Percentiles rank a stretch among this genome's conserved stretches.
phyloP scores from a whole-genome alignment of 305 asterid species.

The Rubia balearica region DNA sequence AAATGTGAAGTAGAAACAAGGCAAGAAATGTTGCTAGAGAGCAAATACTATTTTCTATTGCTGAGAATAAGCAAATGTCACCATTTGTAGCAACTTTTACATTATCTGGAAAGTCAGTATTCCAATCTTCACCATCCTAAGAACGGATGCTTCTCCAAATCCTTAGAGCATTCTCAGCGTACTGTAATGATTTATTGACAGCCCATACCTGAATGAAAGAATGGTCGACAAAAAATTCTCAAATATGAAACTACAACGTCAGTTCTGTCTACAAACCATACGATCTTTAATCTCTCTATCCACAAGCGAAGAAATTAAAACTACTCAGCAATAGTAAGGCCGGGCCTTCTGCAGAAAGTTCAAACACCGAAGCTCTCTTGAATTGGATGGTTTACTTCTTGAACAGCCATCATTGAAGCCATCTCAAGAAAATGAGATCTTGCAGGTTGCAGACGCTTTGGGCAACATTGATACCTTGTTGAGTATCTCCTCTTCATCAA shows the following conservation, averaged over 20 bases:
- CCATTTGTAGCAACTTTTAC: background rate
- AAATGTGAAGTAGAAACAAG: background rate
- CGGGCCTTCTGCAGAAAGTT: background rate
- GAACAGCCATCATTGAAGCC: background rate
- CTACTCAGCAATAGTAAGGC: too few relatives aligned
- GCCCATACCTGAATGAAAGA: too few relatives aligned
- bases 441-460: background rate
- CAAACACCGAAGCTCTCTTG: background rate
- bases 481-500: background rate
- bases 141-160: too few relatives aligned
- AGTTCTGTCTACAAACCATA: background rate
- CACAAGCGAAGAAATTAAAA: too few relatives aligned
- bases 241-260: background rate
- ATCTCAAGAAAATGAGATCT: background rate
- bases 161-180: too few relatives aligned
- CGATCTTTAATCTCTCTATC: background rate
- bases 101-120: background rate
- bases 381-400: too few relatives aligned
- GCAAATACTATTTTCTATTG: too few relatives aligned
- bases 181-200: too few relatives aligned
- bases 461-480: background rate
- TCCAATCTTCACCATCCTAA: background rate
- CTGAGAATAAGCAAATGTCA: background rate
- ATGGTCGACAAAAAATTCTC: background rate
- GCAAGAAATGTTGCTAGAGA: background rate